These are phyloP conservation scores for Ormosia emarginata DNA, from an alignment of 306 rosid genomes.

Conservation along the genomic window DNA sequence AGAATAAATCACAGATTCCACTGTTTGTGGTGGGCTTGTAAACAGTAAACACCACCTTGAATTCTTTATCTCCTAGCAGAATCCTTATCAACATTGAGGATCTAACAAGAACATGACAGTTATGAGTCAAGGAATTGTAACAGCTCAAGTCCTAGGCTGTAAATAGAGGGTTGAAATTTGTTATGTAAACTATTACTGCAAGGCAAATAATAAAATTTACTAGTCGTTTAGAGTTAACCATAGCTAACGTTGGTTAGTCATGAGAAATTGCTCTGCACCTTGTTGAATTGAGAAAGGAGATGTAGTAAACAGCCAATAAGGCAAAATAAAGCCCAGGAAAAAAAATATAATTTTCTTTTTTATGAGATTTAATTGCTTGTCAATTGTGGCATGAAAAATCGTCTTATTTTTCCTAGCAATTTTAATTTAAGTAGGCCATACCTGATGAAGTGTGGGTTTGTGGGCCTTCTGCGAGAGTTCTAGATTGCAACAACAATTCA, in stretches of 20 bases:
- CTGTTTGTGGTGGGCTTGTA: not conserved
- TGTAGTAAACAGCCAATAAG: not conserved
- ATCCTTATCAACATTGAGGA: not conserved
- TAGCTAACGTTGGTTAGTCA: not conserved
- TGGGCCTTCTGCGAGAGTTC: conserved; percentile 63
- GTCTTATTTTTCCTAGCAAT: not conserved
- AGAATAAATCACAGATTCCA: not conserved
- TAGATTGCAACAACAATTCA: conserved; percentile 62
- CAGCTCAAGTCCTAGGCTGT: not conserved
- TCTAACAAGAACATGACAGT: not conserved
- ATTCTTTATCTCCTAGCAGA: not conserved
- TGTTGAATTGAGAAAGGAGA: not conserved
- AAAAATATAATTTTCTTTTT: not conserved
- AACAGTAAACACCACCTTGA: not conserved
- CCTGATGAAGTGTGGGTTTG: conserved; percentile 82
- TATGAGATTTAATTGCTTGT: not conserved
- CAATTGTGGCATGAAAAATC: not conserved
- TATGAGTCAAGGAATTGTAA: not conserved
- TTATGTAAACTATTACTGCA: not conserved
- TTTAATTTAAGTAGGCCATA: conserved; percentile 52
- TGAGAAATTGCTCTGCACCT: not conserved
- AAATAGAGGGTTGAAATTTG: not conserved
- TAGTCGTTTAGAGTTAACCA: not conserved
- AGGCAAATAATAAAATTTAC: not conserved
- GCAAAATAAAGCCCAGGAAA: not conserved